Percentiles rank a stretch among this genome's conserved stretches.
Conservation (phyloP, 345 rosid species). For the Trapa incisa region DNA sequence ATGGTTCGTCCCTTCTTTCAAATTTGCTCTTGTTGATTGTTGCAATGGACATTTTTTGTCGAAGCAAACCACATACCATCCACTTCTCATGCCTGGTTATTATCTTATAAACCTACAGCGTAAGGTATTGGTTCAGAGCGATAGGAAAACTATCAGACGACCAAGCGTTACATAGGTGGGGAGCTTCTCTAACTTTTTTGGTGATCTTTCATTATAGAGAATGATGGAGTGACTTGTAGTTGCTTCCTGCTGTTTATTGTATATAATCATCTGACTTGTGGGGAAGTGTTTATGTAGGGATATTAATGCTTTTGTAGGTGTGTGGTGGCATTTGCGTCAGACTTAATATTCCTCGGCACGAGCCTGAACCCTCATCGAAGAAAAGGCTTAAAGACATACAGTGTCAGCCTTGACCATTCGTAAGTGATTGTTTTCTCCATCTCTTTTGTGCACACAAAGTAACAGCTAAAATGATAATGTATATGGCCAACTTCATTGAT, state of each 20-base stretch:
- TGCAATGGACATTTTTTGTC: not conserved
- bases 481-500: not conserved
- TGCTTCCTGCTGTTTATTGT: not conserved
- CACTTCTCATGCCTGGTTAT: slow-evolving; percentile 3
- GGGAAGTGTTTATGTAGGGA: not conserved
- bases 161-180: slow-evolving; percentile 86
- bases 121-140: slow-evolving; percentile 91
- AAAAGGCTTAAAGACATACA: slow-evolving; percentile 35
- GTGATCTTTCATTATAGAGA: not conserved
- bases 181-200: not conserved
- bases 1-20: slow-evolving; percentile 29
- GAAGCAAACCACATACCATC: not conserved
- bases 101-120: slow-evolving; percentile 19
- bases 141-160: slow-evolving; percentile 92
- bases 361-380: slow-evolving; percentile 82
- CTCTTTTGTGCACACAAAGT: not conserved
- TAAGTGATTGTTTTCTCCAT: slow-evolving; percentile 21
- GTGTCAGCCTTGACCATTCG: slow-evolving; percentile 89
- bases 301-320: slow-evolving; percentile 39
- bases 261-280: not conserved
- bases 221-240: not conserved
- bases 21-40: slow-evolving; percentile 1
- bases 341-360: slow-evolving; percentile 59
- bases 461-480: not conserved
- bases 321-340: slow-evolving; percentile 85